These are phyloP conservation scores for Macadamia integrifolia DNA, from an alignment of 164 flowering plant species.

Conservation along the genomic window DNA sequence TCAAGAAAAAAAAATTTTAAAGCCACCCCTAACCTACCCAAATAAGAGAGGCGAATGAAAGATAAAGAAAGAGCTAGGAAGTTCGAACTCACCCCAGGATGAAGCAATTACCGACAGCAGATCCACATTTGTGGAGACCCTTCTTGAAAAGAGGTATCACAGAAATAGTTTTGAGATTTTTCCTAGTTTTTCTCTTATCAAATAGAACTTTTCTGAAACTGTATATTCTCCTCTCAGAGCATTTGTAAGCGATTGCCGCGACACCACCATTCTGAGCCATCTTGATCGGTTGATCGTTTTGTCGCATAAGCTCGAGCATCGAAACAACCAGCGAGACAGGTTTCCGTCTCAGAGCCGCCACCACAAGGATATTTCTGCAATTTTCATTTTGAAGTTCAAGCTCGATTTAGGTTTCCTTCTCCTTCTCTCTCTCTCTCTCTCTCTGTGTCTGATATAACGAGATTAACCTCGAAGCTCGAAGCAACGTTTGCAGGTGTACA, in stretches of 20 bases:
- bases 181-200: slow-evolving; percentile 13
- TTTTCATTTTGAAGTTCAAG: not conserved
- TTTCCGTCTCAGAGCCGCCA: no score
- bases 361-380: no score
- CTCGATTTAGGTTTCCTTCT: not conserved
- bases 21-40: not conserved
- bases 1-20: no score
- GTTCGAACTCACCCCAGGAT: slow-evolving; percentile 15
- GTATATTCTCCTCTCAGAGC: slow-evolving; percentile 17
- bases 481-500: no score
- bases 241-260: slow-evolving; percentile 15
- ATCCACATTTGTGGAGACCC: slow-evolving; percentile 18
- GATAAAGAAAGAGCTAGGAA: not conserved
- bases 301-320: not conserved
- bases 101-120: slow-evolving; percentile 12
- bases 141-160: slow-evolving; percentile 17
- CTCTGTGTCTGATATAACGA: not conserved
- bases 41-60: not conserved
- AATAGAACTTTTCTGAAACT: slow-evolving; percentile 9
- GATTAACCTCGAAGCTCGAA: no score
- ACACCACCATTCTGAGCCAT: slow-evolving; percentile 27
- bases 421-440: not conserved
- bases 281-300: slow-evolving; percentile 4
- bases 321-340: not conserved
- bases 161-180: slow-evolving; percentile 19